Evolutionary conservation across 2,329 filamentous ascomycete species (phyloP), one percentile per base, ranked within the genome.

Genomic region (Claviceps sp.): DNA sequence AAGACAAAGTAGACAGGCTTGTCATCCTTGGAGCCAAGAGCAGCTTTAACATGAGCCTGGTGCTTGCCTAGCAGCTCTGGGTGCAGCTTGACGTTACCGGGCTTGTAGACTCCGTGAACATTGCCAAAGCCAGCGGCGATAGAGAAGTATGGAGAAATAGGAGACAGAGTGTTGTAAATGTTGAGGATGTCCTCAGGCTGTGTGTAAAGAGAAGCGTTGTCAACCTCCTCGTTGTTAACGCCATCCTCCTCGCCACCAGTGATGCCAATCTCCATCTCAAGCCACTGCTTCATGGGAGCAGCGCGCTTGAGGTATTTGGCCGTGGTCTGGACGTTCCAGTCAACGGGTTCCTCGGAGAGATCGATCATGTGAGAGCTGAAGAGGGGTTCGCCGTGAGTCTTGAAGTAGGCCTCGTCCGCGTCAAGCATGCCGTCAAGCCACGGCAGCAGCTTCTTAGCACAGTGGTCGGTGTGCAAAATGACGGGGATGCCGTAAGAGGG

Each of bases 1-100:
- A 98, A 98, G 70, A 98, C 93, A 65, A 98, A 89, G 83, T 90
- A 97, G 67, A 97, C 87, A 61, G 93, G 93, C 85, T 96, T 96
- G 67, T 87, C 79, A 59, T 87, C 80, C 62, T 78, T 74, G 63
- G 79, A 73, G 60, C 72, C 71, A 59, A 84, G 81, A 77, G 94
- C 81, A 72, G 91, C 82, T 72, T 88, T 82, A 70, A 96, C 88
- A 72, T 86, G 89, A 58, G 78, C 78, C 78, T 98, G 93, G 82
- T 98, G 93, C 85, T 97, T 96, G 72, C 81, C 80, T 63, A 98
- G 87, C 50, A 98, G 84, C 75, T 95, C 88, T 54, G 93, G 93
- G 77, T 95, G 89, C 58, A 98, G 85, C 75, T 88, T 88, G 73
- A 97, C 93, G 73, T 97, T 97, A 63, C 89, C 87, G 54, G 90